A percentile compares a stretch with the other conserved stretches of the same genome.
phyloP scores from a whole-genome alignment of 768 basidiomycete species.

The Boletus insuetus region DNA sequence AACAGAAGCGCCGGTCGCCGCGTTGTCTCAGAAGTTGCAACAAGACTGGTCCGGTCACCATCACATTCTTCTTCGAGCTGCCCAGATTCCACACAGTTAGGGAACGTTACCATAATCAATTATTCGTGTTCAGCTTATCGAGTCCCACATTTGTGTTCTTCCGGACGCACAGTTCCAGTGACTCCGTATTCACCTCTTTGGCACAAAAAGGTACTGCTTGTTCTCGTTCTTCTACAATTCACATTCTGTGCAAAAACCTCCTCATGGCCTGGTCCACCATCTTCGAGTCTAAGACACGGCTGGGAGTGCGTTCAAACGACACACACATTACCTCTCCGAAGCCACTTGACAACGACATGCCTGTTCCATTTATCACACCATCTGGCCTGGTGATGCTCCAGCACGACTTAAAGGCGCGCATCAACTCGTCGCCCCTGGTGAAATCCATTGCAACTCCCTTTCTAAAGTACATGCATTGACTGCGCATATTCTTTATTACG shows the following conservation, averaged over 20 bases:
- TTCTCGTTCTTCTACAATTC: neutral
- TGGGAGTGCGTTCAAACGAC: conserved; percentile 4
- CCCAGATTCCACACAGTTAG: no score
- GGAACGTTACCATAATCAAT: no score
- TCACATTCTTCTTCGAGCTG: no score
- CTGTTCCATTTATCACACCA: conserved; percentile 26
- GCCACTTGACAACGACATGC: conserved; percentile 21
- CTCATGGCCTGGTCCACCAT: conserved; percentile 17
- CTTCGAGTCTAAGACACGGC: conserved; percentile 10
- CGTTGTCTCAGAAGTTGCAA: no score
- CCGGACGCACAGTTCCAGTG: no score
- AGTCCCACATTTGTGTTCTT: no score
- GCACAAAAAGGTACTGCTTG: conserved; percentile 1
- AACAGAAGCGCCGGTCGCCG: no score
- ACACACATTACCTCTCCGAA: conserved; percentile 17
- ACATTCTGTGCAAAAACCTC: conserved; percentile 19
- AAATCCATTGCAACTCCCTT: no score
- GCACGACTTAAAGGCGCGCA: conserved; percentile 31
- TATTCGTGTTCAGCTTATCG: no score
- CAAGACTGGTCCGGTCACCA: no score
- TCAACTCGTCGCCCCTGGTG: conserved; percentile 22
- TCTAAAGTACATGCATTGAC: no score
- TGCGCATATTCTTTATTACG: no score
- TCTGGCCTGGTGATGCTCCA: conserved; percentile 28
- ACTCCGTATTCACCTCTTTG: conserved; percentile 7